A percentile compares a stretch with the other conserved stretches of the same genome.
Evolutionary conservation across 768 basidiomycete species (phyloP).

Genomic region (Leccinum sublutescens): DNA sequence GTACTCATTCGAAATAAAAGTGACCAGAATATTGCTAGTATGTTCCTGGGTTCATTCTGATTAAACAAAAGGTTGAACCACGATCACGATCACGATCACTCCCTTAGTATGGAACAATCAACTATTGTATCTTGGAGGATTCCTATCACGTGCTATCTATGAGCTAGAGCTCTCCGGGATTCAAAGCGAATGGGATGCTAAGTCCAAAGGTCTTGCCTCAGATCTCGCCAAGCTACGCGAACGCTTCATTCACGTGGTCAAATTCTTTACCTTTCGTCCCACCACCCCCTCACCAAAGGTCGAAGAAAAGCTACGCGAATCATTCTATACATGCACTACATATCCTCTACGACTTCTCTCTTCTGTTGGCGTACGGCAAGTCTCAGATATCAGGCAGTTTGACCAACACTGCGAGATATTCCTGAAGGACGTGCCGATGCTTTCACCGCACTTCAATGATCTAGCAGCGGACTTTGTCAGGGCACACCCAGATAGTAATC

Average conservation of each 20-base stretch:
- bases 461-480: conserved; percentile 49
- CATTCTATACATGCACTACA: conserved; percentile 68
- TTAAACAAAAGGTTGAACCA: neutral
- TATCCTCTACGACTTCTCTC: neutral
- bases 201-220: neutral
- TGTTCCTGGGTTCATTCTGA: neutral
- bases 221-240: neutral
- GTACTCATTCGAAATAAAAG: neutral
- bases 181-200: neutral
- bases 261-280: conserved; percentile 10
- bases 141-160: neutral
- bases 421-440: conserved; percentile 66
- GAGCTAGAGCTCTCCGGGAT: neutral
- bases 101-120: neutral
- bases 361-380: conserved; percentile 49
- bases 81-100: neutral
- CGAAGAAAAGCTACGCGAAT: conserved; percentile 61
- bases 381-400: conserved; percentile 45
- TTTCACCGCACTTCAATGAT: conserved; percentile 51
- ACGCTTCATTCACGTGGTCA: conserved; percentile 3
- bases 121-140: neutral
- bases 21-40: neutral
- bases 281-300: conserved; percentile 69
- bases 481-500: neutral
- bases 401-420: neutral